Percentiles rank a stretch among this genome's conserved stretches.
Conservation (phyloP, 2,329 filamentous ascomycete genomes). For the Alternaria ethzedia region DNA sequence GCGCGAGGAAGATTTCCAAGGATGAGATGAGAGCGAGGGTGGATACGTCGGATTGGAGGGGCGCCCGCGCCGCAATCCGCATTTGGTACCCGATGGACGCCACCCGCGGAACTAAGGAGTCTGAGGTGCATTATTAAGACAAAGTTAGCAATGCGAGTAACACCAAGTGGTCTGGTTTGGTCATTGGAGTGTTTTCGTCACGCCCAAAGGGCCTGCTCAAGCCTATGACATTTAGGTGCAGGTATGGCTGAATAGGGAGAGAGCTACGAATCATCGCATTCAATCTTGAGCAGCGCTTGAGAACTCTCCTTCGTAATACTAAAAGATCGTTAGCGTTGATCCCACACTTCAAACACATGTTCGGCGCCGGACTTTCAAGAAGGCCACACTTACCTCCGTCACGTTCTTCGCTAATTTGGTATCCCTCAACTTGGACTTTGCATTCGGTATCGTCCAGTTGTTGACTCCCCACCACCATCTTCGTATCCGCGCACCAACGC, state of each 20-base stretch:
- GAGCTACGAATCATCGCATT: neutral
- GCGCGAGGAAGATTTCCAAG: neutral
- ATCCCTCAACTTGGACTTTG: constrained; percentile 30
- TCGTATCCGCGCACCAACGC: constrained; percentile 76
- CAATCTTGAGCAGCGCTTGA: constrained; percentile 32
- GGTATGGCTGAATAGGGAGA: neutral
- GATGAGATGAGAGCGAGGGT: neutral
- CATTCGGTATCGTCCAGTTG: constrained; percentile 68
- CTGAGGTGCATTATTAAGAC: neutral
- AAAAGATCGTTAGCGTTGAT: constrained; percentile 16
- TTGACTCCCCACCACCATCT: constrained; percentile 97
- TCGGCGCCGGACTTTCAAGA: constrained; percentile 37
- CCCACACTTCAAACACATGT: neutral
- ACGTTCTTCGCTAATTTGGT: constrained; percentile 43
- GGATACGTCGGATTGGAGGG: neutral
- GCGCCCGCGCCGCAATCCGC: neutral
- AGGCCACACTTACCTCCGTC: constrained; percentile 45
- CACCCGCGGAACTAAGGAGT: neutral
- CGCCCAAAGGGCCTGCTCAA: neutral
- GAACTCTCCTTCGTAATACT: constrained; percentile 40
- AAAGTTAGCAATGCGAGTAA: neutral
- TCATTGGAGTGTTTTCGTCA: neutral
- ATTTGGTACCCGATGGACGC: neutral
- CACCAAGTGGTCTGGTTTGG: neutral
- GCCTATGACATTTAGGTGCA: neutral